Conservation (phyloP, 2,329 filamentous ascomycete species). For the Aspergillus pseudoterreus region DNA sequence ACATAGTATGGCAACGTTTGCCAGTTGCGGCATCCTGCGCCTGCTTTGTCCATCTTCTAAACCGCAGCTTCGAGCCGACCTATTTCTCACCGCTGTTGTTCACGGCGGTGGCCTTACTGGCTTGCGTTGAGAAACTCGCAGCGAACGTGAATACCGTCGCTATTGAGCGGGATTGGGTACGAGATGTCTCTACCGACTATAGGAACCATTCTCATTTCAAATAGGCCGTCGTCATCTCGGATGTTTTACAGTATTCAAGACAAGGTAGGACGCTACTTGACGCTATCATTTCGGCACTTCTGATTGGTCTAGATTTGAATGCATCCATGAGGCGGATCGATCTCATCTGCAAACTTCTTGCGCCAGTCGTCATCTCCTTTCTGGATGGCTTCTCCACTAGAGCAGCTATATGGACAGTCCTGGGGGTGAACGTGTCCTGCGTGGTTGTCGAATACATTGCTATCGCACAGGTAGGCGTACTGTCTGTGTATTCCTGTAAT, state of each 20-base stretch:
- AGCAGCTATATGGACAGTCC: slow-evolving; percentile 46
- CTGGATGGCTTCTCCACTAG: slow-evolving; percentile 43
- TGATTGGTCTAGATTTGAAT: slow-evolving; percentile 39
- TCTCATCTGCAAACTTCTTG: slow-evolving; percentile 54
- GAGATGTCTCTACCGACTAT: neutral
- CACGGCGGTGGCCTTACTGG: slow-evolving; percentile 47
- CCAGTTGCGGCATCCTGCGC: slow-evolving; percentile 48
- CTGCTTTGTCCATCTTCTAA: slow-evolving; percentile 40
- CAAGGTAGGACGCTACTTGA: slow-evolving; percentile 33
- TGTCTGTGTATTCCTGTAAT: neutral
- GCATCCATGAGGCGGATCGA: slow-evolving; percentile 57
- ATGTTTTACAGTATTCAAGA: slow-evolving; percentile 35
- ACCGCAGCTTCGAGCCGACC: slow-evolving; percentile 2
- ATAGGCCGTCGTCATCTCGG: slow-evolving; percentile 30
- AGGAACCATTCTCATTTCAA: neutral
- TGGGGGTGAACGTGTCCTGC: slow-evolving; percentile 42
- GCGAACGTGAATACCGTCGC: slow-evolving; percentile 64
- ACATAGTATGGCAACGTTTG: slow-evolving; percentile 32
- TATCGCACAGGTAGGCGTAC: slow-evolving; percentile 30
- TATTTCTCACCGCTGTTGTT: slow-evolving; percentile 24
- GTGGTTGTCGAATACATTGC: slow-evolving; percentile 39
- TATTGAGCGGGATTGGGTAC: slow-evolving; percentile 67
- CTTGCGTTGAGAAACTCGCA: slow-evolving; percentile 66
- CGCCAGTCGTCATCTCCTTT: slow-evolving; percentile 50
- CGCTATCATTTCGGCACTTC: neutral